A percentile compares a stretch with the other conserved stretches of the same genome.
Conservation (phyloP, 805 yeast genomes). For the Kazachstania taianensis region DNA sequence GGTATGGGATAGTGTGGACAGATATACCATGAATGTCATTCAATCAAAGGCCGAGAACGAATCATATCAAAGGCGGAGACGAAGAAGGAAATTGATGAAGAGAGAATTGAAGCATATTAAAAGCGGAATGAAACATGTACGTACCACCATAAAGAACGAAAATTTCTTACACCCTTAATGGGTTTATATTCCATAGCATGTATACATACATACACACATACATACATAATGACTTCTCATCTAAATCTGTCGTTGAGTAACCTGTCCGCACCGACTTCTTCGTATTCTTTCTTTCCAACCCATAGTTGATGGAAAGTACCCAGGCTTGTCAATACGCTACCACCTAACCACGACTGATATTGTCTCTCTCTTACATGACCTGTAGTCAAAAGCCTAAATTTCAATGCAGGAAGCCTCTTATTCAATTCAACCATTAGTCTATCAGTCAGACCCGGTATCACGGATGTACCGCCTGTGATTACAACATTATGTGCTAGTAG, state of each 20-base stretch:
- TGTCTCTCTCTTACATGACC: slow-evolving; percentile 72
- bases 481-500: slow-evolving; percentile 83
- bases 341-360: slow-evolving; percentile 86
- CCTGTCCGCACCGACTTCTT: slow-evolving; percentile 79
- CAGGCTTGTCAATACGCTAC: slow-evolving; percentile 73
- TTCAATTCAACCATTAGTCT: slow-evolving; percentile 63
- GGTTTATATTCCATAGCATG: not conserved
- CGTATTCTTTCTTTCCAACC: slow-evolving; percentile 81
- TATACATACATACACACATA: not conserved
- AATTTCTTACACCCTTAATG: slow-evolving; percentile 7
- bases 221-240: slow-evolving; percentile 24
- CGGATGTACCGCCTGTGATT: slow-evolving; percentile 74
- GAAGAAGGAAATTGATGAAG: slow-evolving; percentile 14
- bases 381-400: slow-evolving; percentile 71
- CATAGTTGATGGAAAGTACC: slow-evolving; percentile 94
- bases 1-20: slow-evolving; percentile 73
- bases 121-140: slow-evolving; percentile 23
- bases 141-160: no score
- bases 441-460: slow-evolving; percentile 74
- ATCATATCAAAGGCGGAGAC: slow-evolving; percentile 13
- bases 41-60: slow-evolving; percentile 7
- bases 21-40: slow-evolving; percentile 12
- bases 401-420: slow-evolving; percentile 68
- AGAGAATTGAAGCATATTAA: slow-evolving; percentile 21
- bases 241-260: slow-evolving; percentile 75